Conservation (phyloP, 345 rosid species). For the Camelina neglecta region DNA sequence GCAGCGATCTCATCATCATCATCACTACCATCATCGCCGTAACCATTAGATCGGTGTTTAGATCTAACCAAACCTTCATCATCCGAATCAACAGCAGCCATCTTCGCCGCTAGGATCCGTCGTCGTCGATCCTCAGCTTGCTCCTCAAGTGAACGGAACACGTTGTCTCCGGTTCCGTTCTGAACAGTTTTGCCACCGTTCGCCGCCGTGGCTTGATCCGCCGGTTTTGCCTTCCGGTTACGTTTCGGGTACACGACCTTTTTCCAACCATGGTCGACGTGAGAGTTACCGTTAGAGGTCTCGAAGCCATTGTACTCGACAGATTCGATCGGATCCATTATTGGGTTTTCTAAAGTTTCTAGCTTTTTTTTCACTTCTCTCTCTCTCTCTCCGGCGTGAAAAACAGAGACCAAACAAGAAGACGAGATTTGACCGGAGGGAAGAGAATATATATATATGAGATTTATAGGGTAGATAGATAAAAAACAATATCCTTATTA, state of each 20-base stretch:
- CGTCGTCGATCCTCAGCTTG: slow-evolving; percentile 59
- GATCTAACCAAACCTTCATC: slow-evolving; percentile 39
- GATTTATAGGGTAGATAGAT: slow-evolving; percentile 5
- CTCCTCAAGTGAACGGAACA: slow-evolving; percentile 58
- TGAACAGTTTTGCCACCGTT: slow-evolving; percentile 35
- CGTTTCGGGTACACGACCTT: slow-evolving; percentile 73
- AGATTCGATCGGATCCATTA: slow-evolving; percentile 46
- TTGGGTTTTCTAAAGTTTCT: slow-evolving; percentile 19
- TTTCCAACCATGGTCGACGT: slow-evolving; percentile 73
- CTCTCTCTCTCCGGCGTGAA: slow-evolving; percentile 36
- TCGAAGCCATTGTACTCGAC: slow-evolving; percentile 47
- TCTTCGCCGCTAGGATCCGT: slow-evolving; percentile 51
- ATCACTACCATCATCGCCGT: slow-evolving; percentile 46
- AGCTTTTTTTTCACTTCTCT: slow-evolving; percentile 14
- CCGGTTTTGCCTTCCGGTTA: slow-evolving; percentile 55
- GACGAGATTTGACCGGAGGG: slow-evolving; percentile 41
- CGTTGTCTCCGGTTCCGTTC: slow-evolving; percentile 48
- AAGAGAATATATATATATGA: slow-evolving; percentile 1
- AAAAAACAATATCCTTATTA: slow-evolving; percentile 2
- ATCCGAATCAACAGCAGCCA: slow-evolving; percentile 38
- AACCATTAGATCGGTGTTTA: slow-evolving; percentile 46
- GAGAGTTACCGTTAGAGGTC: slow-evolving; percentile 38
- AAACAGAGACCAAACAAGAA: slow-evolving; percentile 37
- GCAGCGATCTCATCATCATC: slow-evolving; percentile 49
- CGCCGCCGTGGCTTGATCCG: slow-evolving; percentile 45